Percentiles rank a stretch among this genome's conserved stretches.
Evolutionary conservation across 73 alveolate genomes (phyloP).

Genomic region (Durusdinium trenchii): DNA sequence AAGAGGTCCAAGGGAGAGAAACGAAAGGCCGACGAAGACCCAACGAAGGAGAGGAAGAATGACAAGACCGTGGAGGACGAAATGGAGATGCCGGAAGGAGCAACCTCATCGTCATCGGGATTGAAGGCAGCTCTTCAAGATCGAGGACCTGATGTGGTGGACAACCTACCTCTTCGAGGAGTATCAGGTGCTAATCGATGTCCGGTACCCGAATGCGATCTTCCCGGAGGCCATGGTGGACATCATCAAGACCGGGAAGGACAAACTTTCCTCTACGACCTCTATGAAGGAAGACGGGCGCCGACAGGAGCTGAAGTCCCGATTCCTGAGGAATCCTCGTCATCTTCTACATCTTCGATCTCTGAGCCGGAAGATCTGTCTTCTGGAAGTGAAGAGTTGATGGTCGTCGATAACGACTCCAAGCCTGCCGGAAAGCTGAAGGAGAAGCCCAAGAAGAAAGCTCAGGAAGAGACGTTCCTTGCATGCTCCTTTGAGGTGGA

Average conservation of each 20-base stretch:
- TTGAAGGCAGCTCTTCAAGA: neutral
- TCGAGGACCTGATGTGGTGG: neutral
- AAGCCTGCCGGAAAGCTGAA: neutral
- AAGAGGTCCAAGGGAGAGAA: neutral
- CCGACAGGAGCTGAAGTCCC: neutral
- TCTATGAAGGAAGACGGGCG: neutral
- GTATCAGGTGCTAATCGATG: neutral
- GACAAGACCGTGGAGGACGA: neutral
- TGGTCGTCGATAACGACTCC: neutral
- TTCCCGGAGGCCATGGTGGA: neutral
- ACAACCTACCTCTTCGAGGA: too few species aligned
- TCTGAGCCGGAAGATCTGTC: too few species aligned
- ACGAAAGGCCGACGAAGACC: neutral
- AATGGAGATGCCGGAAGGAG: neutral
- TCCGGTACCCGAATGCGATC: neutral
- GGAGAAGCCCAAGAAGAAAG: neutral
- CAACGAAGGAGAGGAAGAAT: neutral
- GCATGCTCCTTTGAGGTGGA: too few species aligned
- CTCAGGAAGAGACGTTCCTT: neutral
- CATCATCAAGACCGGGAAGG: neutral
- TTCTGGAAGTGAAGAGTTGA: neutral
- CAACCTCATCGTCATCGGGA: neutral
- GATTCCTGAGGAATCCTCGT: too few species aligned
- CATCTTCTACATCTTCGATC: neutral
- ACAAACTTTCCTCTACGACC: neutral